Percentiles rank a stretch among this genome's conserved stretches.
phyloP scores from a whole-genome alignment of 331 rosid species.

The Acacia pycnantha region DNA sequence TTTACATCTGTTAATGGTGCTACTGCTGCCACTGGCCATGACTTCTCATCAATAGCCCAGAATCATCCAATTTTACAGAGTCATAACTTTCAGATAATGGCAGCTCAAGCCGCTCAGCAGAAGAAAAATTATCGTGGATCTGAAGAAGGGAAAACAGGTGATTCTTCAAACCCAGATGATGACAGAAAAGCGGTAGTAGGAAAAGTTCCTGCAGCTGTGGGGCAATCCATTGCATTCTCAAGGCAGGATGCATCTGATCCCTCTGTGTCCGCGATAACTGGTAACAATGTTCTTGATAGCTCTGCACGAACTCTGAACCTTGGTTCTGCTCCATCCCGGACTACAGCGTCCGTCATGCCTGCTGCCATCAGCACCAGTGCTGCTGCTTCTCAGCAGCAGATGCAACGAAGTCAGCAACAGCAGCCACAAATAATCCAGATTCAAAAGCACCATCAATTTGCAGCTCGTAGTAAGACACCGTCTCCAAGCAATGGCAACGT shows the following conservation, averaged over 20 bases:
- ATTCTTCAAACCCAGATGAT: conserved; percentile 64
- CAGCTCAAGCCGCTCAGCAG: conserved; percentile 62
- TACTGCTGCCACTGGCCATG: conserved; percentile 59
- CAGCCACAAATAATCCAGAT: conserved; percentile 55
- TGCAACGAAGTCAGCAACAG: conserved; percentile 41
- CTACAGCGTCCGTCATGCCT: conserved; percentile 60
- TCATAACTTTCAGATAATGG: conserved; percentile 49
- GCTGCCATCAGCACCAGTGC: conserved; percentile 13
- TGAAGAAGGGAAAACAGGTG: conserved; percentile 68
- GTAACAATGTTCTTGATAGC: conserved; percentile 72
- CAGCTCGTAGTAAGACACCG: conserved; percentile 61
- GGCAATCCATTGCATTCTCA: conserved; percentile 82
- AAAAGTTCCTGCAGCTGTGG: conserved; percentile 52
- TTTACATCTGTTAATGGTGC: conserved; percentile 75
- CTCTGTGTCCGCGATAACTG: conserved; percentile 41
- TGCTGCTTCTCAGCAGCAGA: conserved; percentile 59
- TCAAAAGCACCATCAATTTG: conserved; percentile 56
- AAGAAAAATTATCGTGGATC: conserved; percentile 58
- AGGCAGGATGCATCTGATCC: conserved; percentile 69
- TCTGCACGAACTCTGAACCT: conserved; percentile 58
- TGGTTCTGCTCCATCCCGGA: conserved; percentile 53
- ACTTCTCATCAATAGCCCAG: conserved; percentile 65
- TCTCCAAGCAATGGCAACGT: conserved; percentile 65
- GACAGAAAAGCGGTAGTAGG: conserved; percentile 52
- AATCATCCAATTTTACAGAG: conserved; percentile 61